Evolutionary conservation across 1,284 basidiomycete genomes (phyloP), one percentile per base, ranked within the genome.

Genomic region (Meira miltonrushii): DNA sequence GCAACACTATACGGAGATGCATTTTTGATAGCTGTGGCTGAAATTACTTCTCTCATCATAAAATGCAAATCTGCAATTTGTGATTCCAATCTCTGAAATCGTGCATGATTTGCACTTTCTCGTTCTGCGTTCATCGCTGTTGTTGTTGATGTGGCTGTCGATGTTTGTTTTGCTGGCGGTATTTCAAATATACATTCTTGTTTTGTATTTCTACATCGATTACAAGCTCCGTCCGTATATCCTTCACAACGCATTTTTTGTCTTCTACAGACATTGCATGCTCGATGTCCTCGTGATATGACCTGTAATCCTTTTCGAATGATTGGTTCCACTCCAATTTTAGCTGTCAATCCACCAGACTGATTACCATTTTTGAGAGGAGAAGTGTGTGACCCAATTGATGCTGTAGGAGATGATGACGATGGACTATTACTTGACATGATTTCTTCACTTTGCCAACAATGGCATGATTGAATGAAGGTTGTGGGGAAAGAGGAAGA

Each of bases 171-270:
- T 44, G 8, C 28, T 4, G 28, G 28, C 70, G 90, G 90, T 79
- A 93, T 94, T 79, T 93, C 92, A 78, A 93, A 95, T 49, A 95
- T 81, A 74, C 92, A 95, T 39, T 84, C 83, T 10, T 86, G 87
- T 11, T 89, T 88, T 74, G 87, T 89, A 53, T 88, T 82, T 70
- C 88, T 85, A 81, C 92, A 95, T 57, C 92, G 86, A 80, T 88
- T 86, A 83, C 92, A 92, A 64, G 89, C 88, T 80, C 88, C 83
- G 87, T 91, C 54, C 23, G 61, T 65, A 13, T 65, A 63, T 7
- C 65, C 65, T 40, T 69, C 23, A 13, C 12, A 19, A 39, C 33
- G 44, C 38, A 62, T 62, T 46, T 68, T 68, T 19, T 68, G 67
- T 56, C 66, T 66, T 48, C 67, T 64, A 47, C 67, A 68, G n/a